Conservation (phyloP, 345 rosid genomes). For the Syzygium oleosum region DNA sequence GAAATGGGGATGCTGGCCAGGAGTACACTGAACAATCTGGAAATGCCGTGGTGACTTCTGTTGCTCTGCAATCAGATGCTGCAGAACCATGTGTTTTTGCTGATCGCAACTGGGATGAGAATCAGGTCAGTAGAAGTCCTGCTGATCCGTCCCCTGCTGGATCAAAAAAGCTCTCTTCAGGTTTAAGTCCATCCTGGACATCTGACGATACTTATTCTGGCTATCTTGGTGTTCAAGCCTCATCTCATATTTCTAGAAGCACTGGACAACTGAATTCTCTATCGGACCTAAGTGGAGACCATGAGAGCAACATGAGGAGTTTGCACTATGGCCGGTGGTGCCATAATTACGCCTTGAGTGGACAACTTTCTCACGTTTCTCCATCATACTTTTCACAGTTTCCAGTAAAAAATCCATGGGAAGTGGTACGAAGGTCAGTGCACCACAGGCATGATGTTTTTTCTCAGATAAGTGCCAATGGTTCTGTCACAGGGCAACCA, state of each 20-base stretch:
- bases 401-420: conserved; percentile 54
- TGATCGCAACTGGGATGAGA: conserved; percentile 18
- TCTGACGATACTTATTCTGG: conserved; percentile 37
- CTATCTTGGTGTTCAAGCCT: conserved; percentile 15
- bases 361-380: conserved; percentile 29
- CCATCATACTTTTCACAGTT: conserved; percentile 33
- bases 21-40: conserved; percentile 16
- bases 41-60: conserved; percentile 14
- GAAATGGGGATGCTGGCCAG: conserved; percentile 23
- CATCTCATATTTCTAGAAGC: conserved; percentile 8
- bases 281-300: conserved; percentile 64
- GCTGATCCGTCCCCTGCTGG: conserved; percentile 30
- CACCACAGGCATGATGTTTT: conserved; percentile 29
- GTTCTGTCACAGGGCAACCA: conserved; percentile 30
- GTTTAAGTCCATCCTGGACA: conserved; percentile 23
- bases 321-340: conserved; percentile 36
- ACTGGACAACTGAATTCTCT: conserved; percentile 21
- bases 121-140: conserved; percentile 9
- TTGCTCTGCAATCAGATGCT: background rate
- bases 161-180: conserved; percentile 15
- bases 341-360: conserved; percentile 28
- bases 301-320: conserved; percentile 31
- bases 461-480: conserved; percentile 37
- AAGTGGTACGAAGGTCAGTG: conserved; percentile 33
- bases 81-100: background rate